Evolutionary conservation across 106 monocot species (phyloP).

Genomic region (Dioscorea zingiberensis): DNA sequence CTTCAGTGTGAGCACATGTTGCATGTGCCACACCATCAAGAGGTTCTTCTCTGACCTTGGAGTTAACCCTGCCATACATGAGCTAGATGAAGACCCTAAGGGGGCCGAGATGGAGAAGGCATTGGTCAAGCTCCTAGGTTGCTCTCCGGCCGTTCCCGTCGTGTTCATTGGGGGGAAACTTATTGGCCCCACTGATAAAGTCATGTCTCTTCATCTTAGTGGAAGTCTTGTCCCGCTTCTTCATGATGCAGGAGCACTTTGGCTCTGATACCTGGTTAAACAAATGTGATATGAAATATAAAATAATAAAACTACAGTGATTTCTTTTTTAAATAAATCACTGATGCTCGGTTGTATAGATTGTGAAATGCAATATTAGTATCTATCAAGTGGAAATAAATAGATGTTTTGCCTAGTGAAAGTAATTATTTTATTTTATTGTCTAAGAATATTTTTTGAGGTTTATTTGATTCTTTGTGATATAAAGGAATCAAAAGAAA

Average conservation of each 20-base stretch:
- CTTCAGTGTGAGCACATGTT: conserved; percentile 7
- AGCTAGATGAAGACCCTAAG: conserved; percentile 2
- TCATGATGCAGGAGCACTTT: not conserved
- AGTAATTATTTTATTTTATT: not conserved
- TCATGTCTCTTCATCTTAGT: not conserved
- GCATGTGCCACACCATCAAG: conserved; percentile 9
- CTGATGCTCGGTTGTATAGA: not conserved
- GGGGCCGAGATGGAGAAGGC: conserved; percentile 6
- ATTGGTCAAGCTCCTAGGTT: not conserved
- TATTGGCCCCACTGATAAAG: not conserved
- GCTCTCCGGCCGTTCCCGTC: not conserved
- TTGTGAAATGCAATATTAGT: too few relatives aligned
- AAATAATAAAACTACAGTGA: not conserved
- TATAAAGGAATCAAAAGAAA: not conserved
- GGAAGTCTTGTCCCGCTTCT: not conserved
- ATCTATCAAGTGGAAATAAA: too few relatives aligned
- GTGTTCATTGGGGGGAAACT: not conserved
- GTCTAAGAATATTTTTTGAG: not conserved
- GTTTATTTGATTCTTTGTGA: not conserved
- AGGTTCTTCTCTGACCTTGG: conserved; percentile 4
- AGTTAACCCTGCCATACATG: conserved; percentile 4
- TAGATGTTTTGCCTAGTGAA: not conserved
- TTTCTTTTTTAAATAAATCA: not conserved
- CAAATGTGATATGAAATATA: not conserved
- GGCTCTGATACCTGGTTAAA: not conserved